Evolutionary conservation across 2,329 filamentous ascomycete species (phyloP).

Genomic region (Ambrosiella cleistominuta): DNA sequence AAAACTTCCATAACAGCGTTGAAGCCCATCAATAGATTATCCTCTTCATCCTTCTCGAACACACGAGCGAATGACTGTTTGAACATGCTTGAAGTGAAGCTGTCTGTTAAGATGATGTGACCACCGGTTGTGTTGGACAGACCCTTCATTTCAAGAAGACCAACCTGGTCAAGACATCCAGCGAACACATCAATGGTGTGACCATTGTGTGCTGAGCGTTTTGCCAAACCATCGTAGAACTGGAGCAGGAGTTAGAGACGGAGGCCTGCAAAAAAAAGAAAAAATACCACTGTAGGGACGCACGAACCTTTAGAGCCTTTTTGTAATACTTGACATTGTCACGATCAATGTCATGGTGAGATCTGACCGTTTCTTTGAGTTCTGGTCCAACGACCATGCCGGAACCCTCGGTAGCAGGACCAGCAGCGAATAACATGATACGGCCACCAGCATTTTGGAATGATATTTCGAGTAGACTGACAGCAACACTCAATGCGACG

Average conservation of each 20-base stretch:
- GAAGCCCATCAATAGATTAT: constrained; percentile 94
- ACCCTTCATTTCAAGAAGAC: constrained; percentile 94
- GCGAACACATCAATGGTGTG: constrained; percentile 97
- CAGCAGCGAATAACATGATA: constrained; percentile 94
- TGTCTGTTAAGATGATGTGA: constrained; percentile 96
- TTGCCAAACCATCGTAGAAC: constrained; percentile 91
- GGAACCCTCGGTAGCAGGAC: constrained; percentile 85
- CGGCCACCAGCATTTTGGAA: constrained; percentile 91
- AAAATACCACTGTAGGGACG: not conserved
- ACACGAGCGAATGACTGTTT: constrained; percentile 95
- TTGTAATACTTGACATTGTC: constrained; percentile 99
- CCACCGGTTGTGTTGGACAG: constrained; percentile 90
- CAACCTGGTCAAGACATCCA: constrained; percentile 92
- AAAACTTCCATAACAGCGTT: constrained; percentile 91
- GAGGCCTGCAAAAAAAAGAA: constrained; percentile 16
- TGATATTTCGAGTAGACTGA: constrained; percentile 79
- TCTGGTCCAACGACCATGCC: constrained; percentile 95
- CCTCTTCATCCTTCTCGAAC: constrained; percentile 90
- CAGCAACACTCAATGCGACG: constrained; percentile 87
- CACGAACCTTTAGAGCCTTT: constrained; percentile 75
- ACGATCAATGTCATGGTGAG: constrained; percentile 94
- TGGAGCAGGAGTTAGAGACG: constrained; percentile 19
- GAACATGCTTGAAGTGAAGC: constrained; percentile 98
- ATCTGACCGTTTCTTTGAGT: constrained; percentile 87
- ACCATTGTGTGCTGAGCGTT: constrained; percentile 87